These are phyloP conservation scores for Chaetoscypha palmicola DNA, from an alignment of 2,329 filamentous ascomycete genomes.

Conservation along the genomic window DNA sequence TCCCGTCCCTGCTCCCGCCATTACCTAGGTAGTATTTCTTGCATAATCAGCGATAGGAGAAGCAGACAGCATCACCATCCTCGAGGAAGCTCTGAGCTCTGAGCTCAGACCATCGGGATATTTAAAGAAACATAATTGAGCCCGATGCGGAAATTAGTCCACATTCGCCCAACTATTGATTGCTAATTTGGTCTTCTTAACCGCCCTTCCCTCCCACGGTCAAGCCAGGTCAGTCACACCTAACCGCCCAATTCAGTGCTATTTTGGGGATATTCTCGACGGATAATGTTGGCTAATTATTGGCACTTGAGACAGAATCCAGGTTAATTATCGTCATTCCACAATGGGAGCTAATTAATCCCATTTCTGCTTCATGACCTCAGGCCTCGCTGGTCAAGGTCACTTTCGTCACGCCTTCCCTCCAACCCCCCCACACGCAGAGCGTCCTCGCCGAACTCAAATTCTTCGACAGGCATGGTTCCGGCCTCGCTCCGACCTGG, in stretches of 20 bases:
- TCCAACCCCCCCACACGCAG: no score
- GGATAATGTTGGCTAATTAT: constrained; percentile 19
- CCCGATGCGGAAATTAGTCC: constrained; percentile 13
- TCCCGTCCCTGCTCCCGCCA: background rate
- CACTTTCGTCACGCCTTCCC: constrained; percentile 1
- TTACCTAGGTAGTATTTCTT: constrained; percentile 13
- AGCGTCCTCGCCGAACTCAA: no score
- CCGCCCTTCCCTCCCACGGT: background rate
- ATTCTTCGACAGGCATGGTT: constrained; percentile 3
- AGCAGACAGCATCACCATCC: background rate
- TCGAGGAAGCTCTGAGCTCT: background rate
- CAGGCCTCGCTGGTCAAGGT: no score
- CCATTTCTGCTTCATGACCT: no score
- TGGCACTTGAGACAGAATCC: constrained; percentile 3
- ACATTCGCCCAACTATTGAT: constrained; percentile 15
- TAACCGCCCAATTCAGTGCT: constrained; percentile 26
- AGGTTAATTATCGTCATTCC: background rate
- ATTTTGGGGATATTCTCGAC: constrained; percentile 19
- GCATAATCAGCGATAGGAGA: constrained; percentile 17
- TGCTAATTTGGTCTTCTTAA: constrained; percentile 21
- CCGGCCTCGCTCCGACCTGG: constrained; percentile 1
- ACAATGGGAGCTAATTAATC: background rate
- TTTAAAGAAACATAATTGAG: constrained; percentile 28
- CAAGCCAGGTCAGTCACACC: constrained; percentile 1
- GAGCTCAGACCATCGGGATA: constrained; percentile 11